A percentile compares a stretch with the other conserved stretches of the same genome.
Evolutionary conservation across 73 alveolate species (phyloP).

Genomic region (Paramecium primaurelia): DNA sequence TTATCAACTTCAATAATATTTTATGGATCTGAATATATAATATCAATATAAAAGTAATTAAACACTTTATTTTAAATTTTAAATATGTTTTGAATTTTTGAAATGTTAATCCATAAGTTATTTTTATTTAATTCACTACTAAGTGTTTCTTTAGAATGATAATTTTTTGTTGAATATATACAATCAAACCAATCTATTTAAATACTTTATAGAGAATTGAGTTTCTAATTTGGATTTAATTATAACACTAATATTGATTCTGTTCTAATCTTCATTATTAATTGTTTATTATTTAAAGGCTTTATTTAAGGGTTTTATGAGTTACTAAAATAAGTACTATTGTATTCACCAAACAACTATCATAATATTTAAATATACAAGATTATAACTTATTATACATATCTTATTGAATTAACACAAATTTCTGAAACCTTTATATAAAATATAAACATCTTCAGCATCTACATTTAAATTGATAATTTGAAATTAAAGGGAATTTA

Average conservation of each 20-base stretch:
- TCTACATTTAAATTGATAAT: neutral
- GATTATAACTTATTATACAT: neutral
- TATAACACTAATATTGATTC: neutral
- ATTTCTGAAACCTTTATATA: conserved; percentile 3
- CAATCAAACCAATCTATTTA: conserved; percentile 16
- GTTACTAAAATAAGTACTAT: neutral
- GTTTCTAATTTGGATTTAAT: neutral
- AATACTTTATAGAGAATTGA: neutral
- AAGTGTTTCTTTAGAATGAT: neutral
- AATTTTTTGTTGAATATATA: neutral
- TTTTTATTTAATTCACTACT: neutral
- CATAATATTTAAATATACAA: neutral
- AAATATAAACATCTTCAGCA: neutral
- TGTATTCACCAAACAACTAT: neutral
- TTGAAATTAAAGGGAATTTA: neutral
- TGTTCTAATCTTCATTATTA: neutral
- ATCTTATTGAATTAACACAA: neutral
- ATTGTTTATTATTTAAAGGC: neutral
- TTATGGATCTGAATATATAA: neutral
- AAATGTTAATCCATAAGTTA: neutral
- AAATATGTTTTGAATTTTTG: neutral
- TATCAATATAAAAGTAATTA: neutral
- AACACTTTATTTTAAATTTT: neutral
- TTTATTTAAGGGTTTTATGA: neutral
- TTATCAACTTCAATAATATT: neutral